Base-by-base conservation (phyloP, 352 stramenopile species). In the Pythium coloratum region DNA sequence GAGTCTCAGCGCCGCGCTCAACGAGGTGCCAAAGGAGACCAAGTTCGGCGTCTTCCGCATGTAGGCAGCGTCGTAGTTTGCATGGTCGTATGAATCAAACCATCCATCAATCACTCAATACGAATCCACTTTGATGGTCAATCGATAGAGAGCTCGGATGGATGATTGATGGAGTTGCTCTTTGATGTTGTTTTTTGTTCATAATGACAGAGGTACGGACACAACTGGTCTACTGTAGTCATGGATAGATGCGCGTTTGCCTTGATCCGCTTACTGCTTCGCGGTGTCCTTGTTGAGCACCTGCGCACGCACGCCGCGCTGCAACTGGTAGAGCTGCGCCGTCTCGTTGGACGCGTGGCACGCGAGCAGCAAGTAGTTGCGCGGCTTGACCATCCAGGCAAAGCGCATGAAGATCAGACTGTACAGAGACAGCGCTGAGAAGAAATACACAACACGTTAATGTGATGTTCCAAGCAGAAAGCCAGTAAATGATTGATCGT, bases 11-110 rank as follows among this genome's bases (percentile, higher is more conserved):
- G 86, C 81, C 51, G 87, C 82, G 18, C 65, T 94, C 12, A 90
- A 95, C 63, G 78, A 90, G 74, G 75, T 80, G 75, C 73, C 71
- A 38, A 65, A 88, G 70, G 77, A 89, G 59, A 98, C 90, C 59
- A 96, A 96, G 64, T 98, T 98, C 82, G 96, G 96, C 55, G 92
- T 99, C 16, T 99, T 99, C 74, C 82, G 96, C 70, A 99, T 98
- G 93, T 99, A 92, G 44, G 28, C 18, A 16, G 44, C 18, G 62
- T 64, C 72, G 36, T 64, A 53, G 20, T 24, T 24, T 24, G 20
- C 20, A 24, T 24, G 20, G 20, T 24, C 20, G 20, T 24, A 24
- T 24, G 20, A 24, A 24, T 24, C 20, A 24, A 24, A 24, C 20
- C 20, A 24, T 24, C 20, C 20, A 51, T 34, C 55, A 24, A 28